Evolutionary conservation across 257 asterid species (phyloP).

Genomic region (Mentha longifolia): DNA sequence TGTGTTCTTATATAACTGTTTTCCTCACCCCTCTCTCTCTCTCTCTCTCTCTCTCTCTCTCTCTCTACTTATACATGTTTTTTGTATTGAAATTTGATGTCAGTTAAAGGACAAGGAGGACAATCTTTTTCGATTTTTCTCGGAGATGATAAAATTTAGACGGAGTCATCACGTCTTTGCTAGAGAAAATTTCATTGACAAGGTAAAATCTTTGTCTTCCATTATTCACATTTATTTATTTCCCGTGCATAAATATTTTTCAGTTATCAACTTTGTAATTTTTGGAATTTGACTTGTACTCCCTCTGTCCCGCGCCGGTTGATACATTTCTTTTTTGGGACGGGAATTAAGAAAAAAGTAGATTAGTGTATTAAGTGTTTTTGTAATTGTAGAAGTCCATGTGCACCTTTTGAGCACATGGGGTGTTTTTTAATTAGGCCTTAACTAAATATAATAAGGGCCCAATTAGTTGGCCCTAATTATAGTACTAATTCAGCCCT

Average conservation of each 20-base stretch:
- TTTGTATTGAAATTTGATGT: slow-evolving; percentile 34
- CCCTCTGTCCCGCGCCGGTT: no score
- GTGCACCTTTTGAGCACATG: no score
- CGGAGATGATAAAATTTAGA: slow-evolving; percentile 81
- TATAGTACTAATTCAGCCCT: no score
- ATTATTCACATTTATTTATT: slow-evolving; percentile 5
- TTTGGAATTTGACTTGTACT: neutral
- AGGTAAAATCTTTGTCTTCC: slow-evolving; percentile 51
- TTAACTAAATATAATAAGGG: no score
- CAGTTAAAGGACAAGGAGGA: slow-evolving; percentile 83
- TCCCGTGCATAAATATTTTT: slow-evolving; percentile 8
- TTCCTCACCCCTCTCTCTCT: neutral
- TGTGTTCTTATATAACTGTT: slow-evolving; percentile 31
- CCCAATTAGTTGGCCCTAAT: no score
- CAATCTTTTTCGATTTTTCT: slow-evolving; percentile 81
- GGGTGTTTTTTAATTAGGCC: no score
- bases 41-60: neutral
- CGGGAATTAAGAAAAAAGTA: no score
- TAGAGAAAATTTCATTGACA: slow-evolving; percentile 71
- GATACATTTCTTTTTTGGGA: no score
- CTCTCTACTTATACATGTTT: neutral
- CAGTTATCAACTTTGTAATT: neutral
- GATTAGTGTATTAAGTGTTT: no score
- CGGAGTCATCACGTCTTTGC: slow-evolving; percentile 55
- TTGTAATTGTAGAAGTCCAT: no score